Evolutionary conservation across 1,139 yeast genomes (phyloP), one percentile per base, ranked within the genome.

Genomic region (Zhuliangozyma blackwelliae): DNA sequence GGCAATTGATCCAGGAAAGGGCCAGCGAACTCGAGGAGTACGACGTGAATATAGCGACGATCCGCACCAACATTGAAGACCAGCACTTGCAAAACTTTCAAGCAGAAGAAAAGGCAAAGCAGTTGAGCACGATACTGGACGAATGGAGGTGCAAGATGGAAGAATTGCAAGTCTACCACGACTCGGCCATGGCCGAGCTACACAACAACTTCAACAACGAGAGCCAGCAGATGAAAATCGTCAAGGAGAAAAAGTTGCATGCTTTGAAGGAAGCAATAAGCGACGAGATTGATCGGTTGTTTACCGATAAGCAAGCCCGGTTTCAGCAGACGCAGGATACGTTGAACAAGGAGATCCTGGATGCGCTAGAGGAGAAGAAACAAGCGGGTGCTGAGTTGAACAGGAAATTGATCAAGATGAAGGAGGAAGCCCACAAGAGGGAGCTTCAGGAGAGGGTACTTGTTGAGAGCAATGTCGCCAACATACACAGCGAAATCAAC

Each of bases 41-140:
- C 29, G 51, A 52, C 29, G 51, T 56, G 11, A 43, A 50, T 25
- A 49, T 60, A 2, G 52, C 60, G 49, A 61, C 66, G 3, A 40
- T 65, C 22, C 60, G 62, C 37, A 72, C 72, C 5, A 65, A 65
- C 35, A 65, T 61, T 32, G 64, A 61, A n/a, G 48, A 52, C 10
- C 53, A 57, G 25, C 69, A 64, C 32, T 52, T 61, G 32, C 63
- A 65, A 31, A 54, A 65, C 39, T 68, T 64, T 50, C 72, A 68
- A 37, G 46, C 71, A 8, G 68, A 65, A 11, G 67, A 63, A 35
- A 55, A 63, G 16, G 55, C 55, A 13, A 38, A 55, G 10, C 49
- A 48, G 20, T 44, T 60, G 22, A 53, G 55, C 34, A 47, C 50
- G 27, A 45, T 53, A 25, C 41, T 57, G 10, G 39, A 39, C 5